Percentiles rank a stretch among this genome's conserved stretches.
phyloP scores from a whole-genome alignment of 352 stramenopile species.

The Pythium brachiatum region DNA sequence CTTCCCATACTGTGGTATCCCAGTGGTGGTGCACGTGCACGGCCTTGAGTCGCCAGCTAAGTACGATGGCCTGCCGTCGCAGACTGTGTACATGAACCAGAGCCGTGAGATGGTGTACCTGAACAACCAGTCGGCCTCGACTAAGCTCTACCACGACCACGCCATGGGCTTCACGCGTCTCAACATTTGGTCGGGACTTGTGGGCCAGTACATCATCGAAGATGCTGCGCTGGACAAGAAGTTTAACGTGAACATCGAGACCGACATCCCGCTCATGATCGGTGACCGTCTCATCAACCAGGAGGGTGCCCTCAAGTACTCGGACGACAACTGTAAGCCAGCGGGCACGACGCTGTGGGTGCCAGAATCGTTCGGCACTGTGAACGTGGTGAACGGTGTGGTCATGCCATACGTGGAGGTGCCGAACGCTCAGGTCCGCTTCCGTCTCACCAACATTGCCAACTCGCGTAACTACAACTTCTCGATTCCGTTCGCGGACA shows the following conservation, averaged over 20 bases:
- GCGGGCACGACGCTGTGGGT: conserved; percentile 45
- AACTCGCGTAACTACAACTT: conserved; percentile 80
- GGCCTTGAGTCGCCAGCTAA: conserved; percentile 61
- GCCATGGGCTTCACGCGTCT: conserved; percentile 62
- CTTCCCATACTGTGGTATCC: conserved; percentile 66
- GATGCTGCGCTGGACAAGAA: conserved; percentile 42
- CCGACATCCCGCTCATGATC: conserved; percentile 58
- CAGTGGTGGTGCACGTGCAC: conserved; percentile 57
- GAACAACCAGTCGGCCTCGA: conserved; percentile 68
- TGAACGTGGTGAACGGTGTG: conserved; percentile 67
- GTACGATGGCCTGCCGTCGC: conserved; percentile 54
- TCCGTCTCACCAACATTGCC: conserved; percentile 53
- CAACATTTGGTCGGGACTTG: conserved; percentile 65
- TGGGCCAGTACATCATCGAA: conserved; percentile 58
- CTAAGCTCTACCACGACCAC: conserved; percentile 77
- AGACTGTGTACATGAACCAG: conserved; percentile 71
- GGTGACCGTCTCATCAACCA: conserved; percentile 49
- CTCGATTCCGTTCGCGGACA: conserved; percentile 56
- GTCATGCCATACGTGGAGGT: conserved; percentile 70
- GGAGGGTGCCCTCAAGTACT: conserved; percentile 56
- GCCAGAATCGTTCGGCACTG: conserved; percentile 54
- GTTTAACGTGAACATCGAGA: conserved; percentile 55
- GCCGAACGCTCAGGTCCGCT: conserved; percentile 53
- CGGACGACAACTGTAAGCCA: conserved; percentile 55
- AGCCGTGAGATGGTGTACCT: conserved; percentile 48